Evolutionary conservation across 106 monocot genomes (phyloP), one percentile per base, ranked within the genome.

Genomic region (Hemerocallis citrina): DNA sequence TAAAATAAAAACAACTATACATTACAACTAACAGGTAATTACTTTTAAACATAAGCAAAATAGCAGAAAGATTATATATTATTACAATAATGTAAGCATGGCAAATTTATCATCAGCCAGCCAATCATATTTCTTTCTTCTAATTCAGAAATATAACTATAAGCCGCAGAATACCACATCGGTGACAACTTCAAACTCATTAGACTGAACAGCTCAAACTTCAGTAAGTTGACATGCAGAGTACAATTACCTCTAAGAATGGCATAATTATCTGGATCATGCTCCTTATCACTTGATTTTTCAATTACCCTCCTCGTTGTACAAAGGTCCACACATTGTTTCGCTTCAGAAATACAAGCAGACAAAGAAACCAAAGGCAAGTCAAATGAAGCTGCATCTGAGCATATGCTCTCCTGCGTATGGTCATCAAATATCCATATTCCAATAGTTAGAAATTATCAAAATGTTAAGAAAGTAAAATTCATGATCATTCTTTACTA

Each of bases 301-400:
- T 91, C 76, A 72, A 77, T 68, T 52, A 65, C 47, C 71, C 87
- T 76, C 72, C 58, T 88, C 57, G 57, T 65, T 48, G 57, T 44
- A 34, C 80, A 81, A 63, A 87, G 51, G 41, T 81, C 76, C 36
- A 87, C 65, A 52, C 96, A 96, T 71, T 91, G 74, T 48, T 91
- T 78, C 67, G 91, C 96, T 81, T 96, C 90, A 55, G 84, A 72
- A 39, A 96, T 88, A 68, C 96, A 96, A 31, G 87, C 64, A 45
- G 77, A 65, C 33, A 96, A 43, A 74, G 68, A 65, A 55, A 64
- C 62, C 30, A 84, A 74, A 69, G 81, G 87, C 78, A 96, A 78
- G 35, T 96, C 96, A 73, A 96, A 87, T n/a, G 90, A 96, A 21
- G 91, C 90, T 24, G 96, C 96, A 72, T 96, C 96, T 48, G 96